Conservation (phyloP, 2,329 filamentous ascomycete species). For the Fusarium nygamai region DNA sequence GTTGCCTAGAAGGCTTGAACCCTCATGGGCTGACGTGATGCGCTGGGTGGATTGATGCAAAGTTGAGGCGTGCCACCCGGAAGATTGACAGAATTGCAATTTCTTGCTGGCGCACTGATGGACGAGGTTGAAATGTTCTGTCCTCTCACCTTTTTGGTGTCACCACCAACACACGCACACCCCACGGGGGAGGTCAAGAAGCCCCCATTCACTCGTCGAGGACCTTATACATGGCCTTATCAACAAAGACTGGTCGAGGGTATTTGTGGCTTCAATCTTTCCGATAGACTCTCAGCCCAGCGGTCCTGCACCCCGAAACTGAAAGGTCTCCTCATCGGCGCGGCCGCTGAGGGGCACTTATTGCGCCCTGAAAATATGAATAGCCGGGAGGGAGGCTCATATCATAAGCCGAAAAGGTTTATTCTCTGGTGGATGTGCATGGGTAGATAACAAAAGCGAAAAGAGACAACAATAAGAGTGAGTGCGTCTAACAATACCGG, state of each 20-base stretch:
- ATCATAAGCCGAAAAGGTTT: neutral
- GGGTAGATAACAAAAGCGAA: constrained; percentile 4
- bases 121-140: neutral
- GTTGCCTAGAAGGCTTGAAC: constrained; percentile 10
- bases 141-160: constrained; percentile 14
- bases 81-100: neutral
- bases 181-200: constrained; percentile 14
- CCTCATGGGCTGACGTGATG: constrained; percentile 33
- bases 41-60: constrained; percentile 1
- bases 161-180: constrained; percentile 18
- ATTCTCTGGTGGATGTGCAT: neutral
- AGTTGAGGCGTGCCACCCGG: constrained; percentile 24
- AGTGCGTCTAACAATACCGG: constrained; percentile 2
- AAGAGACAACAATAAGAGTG: constrained; percentile 23
- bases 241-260: neutral
- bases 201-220: neutral
- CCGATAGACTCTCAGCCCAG: constrained; percentile 25
- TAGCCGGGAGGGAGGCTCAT: constrained; percentile 5
- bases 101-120: neutral
- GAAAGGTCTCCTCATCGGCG: neutral
- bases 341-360: constrained; percentile 7
- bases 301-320: constrained; percentile 12
- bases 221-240: constrained; percentile 20
- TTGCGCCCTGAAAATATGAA: constrained; percentile 9
- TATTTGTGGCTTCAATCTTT: constrained; percentile 26